Evolutionary conservation across 1,284 basidiomycete species (phyloP), one percentile per base, ranked within the genome.

Genomic region (Phylloboletellus chloephorus): DNA sequence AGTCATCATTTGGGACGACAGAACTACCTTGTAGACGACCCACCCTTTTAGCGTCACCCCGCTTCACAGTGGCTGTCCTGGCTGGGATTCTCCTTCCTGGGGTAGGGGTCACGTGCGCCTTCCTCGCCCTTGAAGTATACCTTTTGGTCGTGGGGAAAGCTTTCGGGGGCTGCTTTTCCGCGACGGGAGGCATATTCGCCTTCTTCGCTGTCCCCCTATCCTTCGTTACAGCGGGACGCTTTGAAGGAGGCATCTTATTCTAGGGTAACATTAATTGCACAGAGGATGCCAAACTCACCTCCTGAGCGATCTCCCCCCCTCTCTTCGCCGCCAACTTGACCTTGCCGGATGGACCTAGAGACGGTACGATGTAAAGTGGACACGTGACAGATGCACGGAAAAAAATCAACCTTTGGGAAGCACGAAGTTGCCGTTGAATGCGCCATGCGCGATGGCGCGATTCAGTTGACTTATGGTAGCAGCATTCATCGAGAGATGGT

Each of bases 371-470:
- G 16, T 17, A 6, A 33, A 28, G 21, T 3, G 2, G 22, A n/a
- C 2, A 4, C 1, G 13, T 3, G 16, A 26, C 12, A 10, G 17
- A 30, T n/a, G 15, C 20, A 28, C 17, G 11, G 4, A 19, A 26
- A 25, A 19, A 26, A 25, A 37, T 41, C 5, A 17, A 46, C 85
- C 88, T 68, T 88, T 89, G 54, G 88, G 87, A 33, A 89, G 73
- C 31, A 67, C 53, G 56, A 90, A 85, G 36, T 74, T 64, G 21
- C 78, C 78, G 46, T 67, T 70, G 58, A 80, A 76, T 31, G 73
- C 69, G 44, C 87, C 86, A 41, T 69, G 69, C 41, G 74, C 67
- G 64, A 90, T 88, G 29, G 86, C 85, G 51, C 76, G 75, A 63
- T 75, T 79, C 46, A 90, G 71, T 63, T 83, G 82, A 57, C 72